Evolutionary conservation across 208 protist genomes (phyloP).

Genomic region (Porcisia hertigi): DNA sequence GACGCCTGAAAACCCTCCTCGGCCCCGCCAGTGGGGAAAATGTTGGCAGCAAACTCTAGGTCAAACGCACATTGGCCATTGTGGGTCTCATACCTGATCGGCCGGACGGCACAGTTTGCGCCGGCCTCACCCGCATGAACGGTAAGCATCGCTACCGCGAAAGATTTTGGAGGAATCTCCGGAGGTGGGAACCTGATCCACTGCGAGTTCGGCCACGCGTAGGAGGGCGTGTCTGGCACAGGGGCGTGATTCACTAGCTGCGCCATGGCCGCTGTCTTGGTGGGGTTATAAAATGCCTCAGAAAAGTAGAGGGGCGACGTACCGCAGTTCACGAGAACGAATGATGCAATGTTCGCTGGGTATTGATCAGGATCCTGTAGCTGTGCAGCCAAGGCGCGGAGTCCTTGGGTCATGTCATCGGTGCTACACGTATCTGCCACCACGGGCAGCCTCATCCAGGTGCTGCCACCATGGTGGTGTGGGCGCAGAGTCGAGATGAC

Average conservation of each 20-base stretch:
- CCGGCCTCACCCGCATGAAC: background rate
- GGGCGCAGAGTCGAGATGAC: constrained; percentile 1
- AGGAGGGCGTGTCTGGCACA: background rate
- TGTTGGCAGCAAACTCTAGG: constrained; percentile 9
- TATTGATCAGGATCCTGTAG: constrained; percentile 10
- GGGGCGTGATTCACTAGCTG: background rate
- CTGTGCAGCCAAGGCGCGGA: constrained; percentile 19
- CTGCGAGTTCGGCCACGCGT: constrained; percentile 8
- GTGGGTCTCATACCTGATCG: constrained; percentile 42
- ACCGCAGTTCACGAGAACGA: constrained; percentile 50
- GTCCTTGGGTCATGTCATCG: constrained; percentile 31
- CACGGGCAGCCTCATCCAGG: constrained; percentile 11
- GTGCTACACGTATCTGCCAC: constrained; percentile 31
- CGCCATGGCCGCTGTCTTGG: background rate
- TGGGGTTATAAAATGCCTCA: constrained; percentile 19
- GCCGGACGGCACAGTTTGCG: background rate
- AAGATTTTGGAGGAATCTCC: constrained; percentile 40
- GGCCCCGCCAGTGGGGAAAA: background rate
- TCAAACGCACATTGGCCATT: constrained; percentile 40
- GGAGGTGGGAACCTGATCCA: constrained; percentile 55
- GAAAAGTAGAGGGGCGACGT: constrained; percentile 44
- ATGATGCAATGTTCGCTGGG: constrained; percentile 13
- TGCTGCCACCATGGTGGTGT: background rate
- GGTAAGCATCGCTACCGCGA: constrained; percentile 34
- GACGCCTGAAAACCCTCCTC: background rate